Conservation (phyloP, 768 basidiomycete genomes). For the Lactarius akahatsu region DNA sequence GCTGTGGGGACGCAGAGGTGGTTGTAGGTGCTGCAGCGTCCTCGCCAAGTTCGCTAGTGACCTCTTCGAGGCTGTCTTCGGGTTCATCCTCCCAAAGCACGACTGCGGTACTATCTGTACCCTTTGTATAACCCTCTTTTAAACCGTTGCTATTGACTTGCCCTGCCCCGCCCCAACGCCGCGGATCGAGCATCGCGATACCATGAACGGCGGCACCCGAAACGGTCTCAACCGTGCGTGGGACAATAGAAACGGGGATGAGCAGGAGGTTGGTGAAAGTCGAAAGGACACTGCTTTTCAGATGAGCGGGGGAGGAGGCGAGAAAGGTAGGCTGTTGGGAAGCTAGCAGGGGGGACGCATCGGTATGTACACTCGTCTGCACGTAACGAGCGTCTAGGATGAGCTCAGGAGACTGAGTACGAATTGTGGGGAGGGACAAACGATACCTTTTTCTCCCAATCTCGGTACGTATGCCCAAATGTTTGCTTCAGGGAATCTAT, state of each 20-base stretch:
- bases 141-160: constrained; percentile 19
- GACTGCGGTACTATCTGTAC: constrained; percentile 22
- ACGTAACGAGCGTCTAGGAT: constrained; percentile 41
- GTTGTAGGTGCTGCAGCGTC: constrained; percentile 23
- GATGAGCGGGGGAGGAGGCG: constrained; percentile 67
- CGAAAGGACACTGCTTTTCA: constrained; percentile 90
- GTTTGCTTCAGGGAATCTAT: constrained; percentile 73
- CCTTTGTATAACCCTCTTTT: constrained; percentile 23
- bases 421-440: constrained; percentile 37
- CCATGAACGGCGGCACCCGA: constrained; percentile 80
- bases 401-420: constrained; percentile 65
- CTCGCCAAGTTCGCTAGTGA: constrained; percentile 19
- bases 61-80: constrained; percentile 19
- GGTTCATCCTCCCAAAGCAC: constrained; percentile 27
- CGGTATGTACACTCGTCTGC: constrained; percentile 22
- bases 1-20: constrained; percentile 32
- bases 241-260: constrained; percentile 94
- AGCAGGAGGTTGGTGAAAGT: constrained; percentile 89
- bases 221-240: constrained; percentile 63
- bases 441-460: constrained; percentile 76
- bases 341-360: constrained; percentile 8
- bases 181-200: constrained; percentile 86
- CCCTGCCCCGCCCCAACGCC: constrained; percentile 67
- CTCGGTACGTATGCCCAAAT: constrained; percentile 71
- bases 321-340: constrained; percentile 25